Conservation (phyloP, 2,329 filamentous ascomycete genomes). For the Talaromyces sp. region DNA sequence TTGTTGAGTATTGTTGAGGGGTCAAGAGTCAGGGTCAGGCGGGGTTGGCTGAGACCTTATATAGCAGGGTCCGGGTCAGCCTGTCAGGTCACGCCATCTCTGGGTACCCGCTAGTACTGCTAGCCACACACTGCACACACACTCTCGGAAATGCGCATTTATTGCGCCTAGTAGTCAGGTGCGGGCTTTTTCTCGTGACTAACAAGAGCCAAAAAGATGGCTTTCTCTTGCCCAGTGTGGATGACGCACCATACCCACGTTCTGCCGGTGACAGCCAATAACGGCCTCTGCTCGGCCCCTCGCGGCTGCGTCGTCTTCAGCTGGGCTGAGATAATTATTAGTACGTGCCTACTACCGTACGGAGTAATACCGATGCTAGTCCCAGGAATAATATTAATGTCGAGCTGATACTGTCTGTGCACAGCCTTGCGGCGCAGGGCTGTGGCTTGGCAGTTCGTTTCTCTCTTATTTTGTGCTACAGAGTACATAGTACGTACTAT, state of each 20-base stretch:
- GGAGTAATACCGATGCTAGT: background rate
- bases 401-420: too few relatives aligned
- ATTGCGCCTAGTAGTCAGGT: background rate
- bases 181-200: background rate
- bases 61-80: constrained; percentile 5
- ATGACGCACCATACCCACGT: background rate
- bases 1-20: too few relatives aligned
- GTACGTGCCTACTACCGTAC: background rate
- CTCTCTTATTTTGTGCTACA: too few relatives aligned
- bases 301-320: background rate
- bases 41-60: constrained; percentile 3
- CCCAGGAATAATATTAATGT: too few relatives aligned
- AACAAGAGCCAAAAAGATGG: background rate
- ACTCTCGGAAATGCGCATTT: background rate
- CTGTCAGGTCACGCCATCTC: constrained; percentile 1
- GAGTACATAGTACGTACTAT: too few relatives aligned
- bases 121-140: background rate
- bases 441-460: background rate
- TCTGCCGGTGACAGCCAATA: background rate
- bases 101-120: too few relatives aligned
- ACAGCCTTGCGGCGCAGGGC: constrained; percentile 3
- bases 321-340: background rate
- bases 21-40: background rate
- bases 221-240: background rate
- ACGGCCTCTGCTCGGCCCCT: background rate